Conservation (phyloP, 2,329 filamentous ascomycete species). For the Aureobasidium lini region DNA sequence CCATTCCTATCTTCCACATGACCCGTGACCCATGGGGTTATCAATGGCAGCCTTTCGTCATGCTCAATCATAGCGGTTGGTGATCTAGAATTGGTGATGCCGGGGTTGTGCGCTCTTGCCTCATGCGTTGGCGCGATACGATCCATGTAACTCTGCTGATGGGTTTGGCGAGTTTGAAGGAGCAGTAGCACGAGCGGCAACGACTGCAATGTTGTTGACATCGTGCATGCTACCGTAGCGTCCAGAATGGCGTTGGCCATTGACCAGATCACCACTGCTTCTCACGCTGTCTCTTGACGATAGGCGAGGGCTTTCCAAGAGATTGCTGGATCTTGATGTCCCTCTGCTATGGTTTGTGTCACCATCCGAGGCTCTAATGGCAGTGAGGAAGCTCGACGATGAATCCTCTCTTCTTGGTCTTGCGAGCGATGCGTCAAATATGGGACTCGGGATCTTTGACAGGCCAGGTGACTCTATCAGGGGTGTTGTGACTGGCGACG, state of each 20-base stretch:
- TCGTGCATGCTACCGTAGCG: constrained; percentile 1
- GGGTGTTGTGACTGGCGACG: neutral
- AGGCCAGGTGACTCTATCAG: neutral
- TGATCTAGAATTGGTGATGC: neutral
- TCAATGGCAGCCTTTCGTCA: neutral
- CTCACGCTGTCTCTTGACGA: neutral
- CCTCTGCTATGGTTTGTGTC: constrained; percentile 22
- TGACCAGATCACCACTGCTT: neutral
- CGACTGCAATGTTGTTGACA: constrained; percentile 1
- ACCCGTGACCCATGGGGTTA: neutral
- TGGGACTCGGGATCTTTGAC: constrained; percentile 39
- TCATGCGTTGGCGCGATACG: constrained; percentile 7
- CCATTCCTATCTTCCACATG: constrained; percentile 3
- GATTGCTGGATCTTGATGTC: constrained; percentile 19
- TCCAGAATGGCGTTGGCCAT: neutral
- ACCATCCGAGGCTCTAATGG: constrained; percentile 20
- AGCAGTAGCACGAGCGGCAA: constrained; percentile 1
- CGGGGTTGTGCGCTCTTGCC: neutral
- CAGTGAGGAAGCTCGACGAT: constrained; percentile 30
- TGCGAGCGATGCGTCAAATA: constrained; percentile 25
- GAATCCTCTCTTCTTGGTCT: constrained; percentile 33
- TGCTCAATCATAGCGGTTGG: neutral
- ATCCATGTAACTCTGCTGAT: neutral
- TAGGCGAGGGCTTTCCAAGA: neutral
- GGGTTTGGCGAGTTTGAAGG: neutral